Evolutionary conservation across 192 early-diverging fungal species (phyloP).

Genomic region (Podila horticola): DNA sequence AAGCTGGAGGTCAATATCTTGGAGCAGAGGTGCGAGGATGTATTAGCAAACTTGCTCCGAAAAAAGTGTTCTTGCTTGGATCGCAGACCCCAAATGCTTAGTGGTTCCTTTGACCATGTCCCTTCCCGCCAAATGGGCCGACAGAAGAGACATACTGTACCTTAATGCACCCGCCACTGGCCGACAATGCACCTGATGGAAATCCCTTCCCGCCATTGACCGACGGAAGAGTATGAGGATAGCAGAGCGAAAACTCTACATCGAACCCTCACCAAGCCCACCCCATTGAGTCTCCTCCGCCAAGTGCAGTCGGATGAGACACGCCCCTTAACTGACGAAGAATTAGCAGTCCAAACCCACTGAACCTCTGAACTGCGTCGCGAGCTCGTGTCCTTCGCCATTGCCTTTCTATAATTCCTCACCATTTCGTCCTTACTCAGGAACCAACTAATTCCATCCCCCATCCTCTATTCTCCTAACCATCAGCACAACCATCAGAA

Average conservation of each 20-base stretch:
- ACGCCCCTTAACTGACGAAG: no score
- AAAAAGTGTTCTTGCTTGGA: not conserved
- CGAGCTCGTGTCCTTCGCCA: no score
- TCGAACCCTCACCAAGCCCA: conserved; percentile 1
- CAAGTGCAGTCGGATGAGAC: no score
- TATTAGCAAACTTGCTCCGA: not conserved
- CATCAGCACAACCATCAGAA: no score
- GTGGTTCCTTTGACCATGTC: not conserved
- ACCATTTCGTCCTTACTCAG: no score
- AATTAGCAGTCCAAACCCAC: no score
- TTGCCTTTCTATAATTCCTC: no score
- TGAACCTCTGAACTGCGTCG: no score
- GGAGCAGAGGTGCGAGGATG: not conserved
- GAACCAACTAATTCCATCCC: no score
- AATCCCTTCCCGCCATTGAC: not conserved
- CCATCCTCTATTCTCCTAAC: no score
- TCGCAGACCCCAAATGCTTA: not conserved
- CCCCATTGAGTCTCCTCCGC: not conserved
- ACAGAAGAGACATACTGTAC: conserved; percentile 1
- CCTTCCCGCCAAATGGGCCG: not conserved
- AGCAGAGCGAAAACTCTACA: conserved; percentile 3
- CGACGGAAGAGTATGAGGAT: conserved; percentile 1
- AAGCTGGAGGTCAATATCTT: not conserved
- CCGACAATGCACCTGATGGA: conserved; percentile 2
- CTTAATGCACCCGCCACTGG: conserved; percentile 3